Evolutionary conservation across 306 rosid species (phyloP).

Genomic region (Gleditsia sinensis): DNA sequence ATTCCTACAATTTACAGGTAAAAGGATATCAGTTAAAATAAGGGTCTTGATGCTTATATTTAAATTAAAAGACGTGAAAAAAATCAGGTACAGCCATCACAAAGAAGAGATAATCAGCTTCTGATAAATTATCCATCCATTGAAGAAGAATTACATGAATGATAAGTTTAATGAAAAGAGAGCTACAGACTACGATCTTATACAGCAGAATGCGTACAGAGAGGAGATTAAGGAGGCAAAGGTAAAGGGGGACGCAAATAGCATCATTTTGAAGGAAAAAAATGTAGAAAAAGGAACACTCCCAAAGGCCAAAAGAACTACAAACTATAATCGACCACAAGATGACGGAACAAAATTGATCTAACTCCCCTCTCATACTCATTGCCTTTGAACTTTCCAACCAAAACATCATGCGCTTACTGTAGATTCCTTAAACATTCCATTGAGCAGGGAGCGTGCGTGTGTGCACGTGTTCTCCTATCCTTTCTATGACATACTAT

Average conservation of each 20-base stretch:
- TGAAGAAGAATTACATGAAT: not conserved
- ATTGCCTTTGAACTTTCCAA: not conserved
- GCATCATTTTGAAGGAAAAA: not conserved
- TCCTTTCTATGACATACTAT: not conserved
- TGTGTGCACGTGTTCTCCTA: not conserved
- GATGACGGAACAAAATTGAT: not conserved
- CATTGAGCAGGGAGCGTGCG: not conserved
- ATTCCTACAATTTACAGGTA: slow-evolving; percentile 22
- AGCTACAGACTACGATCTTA: too few relatives aligned
- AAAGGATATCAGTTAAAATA: not conserved
- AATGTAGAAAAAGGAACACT: not conserved
- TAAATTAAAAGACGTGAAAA: not conserved
- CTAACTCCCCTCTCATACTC: not conserved
- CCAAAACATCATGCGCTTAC: not conserved
- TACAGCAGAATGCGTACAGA: not conserved
- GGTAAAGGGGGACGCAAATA: not conserved
- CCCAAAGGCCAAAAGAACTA: not conserved
- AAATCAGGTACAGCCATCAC: slow-evolving; percentile 11
- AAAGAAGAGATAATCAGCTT: not conserved
- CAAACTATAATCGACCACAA: not conserved
- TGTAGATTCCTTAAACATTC: not conserved
- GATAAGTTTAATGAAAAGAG: too few relatives aligned
- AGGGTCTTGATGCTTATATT: not conserved
- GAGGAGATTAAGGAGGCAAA: not conserved
- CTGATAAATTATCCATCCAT: not conserved